Conservation (phyloP, 2,329 filamentous ascomycete species). For the Neofusicoccum parvum region DNA sequence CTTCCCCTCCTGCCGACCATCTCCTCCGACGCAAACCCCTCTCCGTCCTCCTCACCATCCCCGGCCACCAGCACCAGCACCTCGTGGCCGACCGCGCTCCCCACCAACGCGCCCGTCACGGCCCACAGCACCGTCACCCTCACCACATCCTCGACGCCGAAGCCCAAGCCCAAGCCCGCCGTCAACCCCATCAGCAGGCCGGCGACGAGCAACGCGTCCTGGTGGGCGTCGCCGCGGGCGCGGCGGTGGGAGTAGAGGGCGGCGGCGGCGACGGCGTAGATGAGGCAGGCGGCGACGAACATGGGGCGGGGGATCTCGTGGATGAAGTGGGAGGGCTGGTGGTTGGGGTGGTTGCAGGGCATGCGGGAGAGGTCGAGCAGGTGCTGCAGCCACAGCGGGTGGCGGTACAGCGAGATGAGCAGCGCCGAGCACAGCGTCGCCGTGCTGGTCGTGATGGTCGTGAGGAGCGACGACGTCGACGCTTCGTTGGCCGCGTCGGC, state of each 20-base stretch:
- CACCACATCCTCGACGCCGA: conserved; percentile 4
- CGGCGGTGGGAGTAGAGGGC: conserved; percentile 3
- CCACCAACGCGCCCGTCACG: not conserved
- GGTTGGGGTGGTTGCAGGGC: conserved; percentile 4
- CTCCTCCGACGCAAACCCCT: not conserved
- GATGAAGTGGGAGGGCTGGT: conserved; percentile 12
- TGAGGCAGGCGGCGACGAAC: not conserved
- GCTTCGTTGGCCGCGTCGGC: conserved; percentile 3
- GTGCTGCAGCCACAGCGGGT: not conserved
- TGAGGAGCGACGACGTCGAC: not conserved
- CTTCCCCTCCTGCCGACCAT: conserved; percentile 1
- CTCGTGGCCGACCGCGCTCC: conserved; percentile 5
- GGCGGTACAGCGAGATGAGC: conserved; percentile 7
- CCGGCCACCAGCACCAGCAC: not conserved
- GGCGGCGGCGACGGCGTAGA: not conserved
- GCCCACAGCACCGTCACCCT: not conserved
- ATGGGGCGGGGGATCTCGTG: conserved; percentile 17
- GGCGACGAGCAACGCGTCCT: not conserved
- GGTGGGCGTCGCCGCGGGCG: conserved; percentile 1
- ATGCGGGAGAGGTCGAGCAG: conserved; percentile 14
- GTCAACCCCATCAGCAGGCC: conserved; percentile 10
- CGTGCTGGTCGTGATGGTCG: conserved; percentile 7
- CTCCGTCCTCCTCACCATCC: not conserved
- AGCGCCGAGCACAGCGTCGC: not conserved
- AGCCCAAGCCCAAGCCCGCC: not conserved